Evolutionary conservation across 257 asterid species (phyloP).

Genomic region (Rehmannia glutinosa): DNA sequence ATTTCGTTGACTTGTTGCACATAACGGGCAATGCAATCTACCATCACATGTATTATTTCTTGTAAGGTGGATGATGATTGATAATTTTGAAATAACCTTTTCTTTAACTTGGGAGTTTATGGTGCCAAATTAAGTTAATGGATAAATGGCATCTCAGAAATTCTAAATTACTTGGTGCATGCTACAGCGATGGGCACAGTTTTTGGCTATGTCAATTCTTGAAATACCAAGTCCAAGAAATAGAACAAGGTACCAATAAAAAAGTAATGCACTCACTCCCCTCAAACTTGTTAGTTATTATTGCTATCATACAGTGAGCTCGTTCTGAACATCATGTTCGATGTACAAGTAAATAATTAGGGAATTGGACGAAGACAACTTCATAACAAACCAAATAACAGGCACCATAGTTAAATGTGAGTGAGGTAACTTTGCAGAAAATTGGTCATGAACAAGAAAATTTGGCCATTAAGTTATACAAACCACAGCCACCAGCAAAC

Average conservation of each 20-base stretch:
- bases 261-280: neutral
- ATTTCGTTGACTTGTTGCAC: slow-evolving; percentile 17
- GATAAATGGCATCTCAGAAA: neutral
- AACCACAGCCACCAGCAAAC: slow-evolving; percentile 2
- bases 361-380: neutral
- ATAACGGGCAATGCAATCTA: slow-evolving; percentile 10
- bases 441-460: neutral
- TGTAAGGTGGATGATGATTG: neutral
- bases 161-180: neutral
- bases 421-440: too few relatives aligned
- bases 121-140: too few relatives aligned
- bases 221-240: neutral
- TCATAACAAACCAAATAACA: neutral
- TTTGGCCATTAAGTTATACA: neutral
- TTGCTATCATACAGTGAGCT: neutral
- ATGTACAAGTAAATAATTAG: neutral
- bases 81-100: neutral
- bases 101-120: neutral
- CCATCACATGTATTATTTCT: slow-evolving; percentile 25
- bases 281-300: slow-evolving; percentile 9
- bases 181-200: too few relatives aligned
- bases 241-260: neutral
- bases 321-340: neutral
- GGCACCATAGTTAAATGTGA: slow-evolving; percentile 2
- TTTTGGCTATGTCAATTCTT: neutral